Conservation (phyloP, 192 early-diverging fungal genomes). For the Allomyces javanicus region DNA sequence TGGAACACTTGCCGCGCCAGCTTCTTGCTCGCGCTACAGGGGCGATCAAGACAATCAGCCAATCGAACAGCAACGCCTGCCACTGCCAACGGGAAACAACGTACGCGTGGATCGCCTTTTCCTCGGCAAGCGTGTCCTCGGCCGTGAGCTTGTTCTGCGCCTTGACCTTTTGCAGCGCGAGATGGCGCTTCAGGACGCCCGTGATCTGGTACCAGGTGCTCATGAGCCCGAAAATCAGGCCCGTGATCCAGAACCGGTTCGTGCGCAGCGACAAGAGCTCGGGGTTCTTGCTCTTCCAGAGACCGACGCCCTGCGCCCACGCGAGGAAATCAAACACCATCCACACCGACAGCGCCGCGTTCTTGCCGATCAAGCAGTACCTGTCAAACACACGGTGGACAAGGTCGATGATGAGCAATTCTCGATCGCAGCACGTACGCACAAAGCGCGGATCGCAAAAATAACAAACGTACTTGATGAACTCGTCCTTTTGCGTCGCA, state of each 20-base stretch:
- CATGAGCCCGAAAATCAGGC: conserved; percentile 37
- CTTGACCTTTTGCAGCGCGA: conserved; percentile 15
- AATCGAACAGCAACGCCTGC: background rate
- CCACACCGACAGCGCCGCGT: background rate
- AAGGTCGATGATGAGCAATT: background rate
- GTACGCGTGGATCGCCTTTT: background rate
- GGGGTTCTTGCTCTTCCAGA: conserved; percentile 40
- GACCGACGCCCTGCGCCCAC: conserved; percentile 34
- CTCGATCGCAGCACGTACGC: conserved; percentile 15
- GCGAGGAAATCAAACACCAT: conserved; percentile 1
- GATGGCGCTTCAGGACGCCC: conserved; percentile 23
- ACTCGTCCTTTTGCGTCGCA: conserved; percentile 28
- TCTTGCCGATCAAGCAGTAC: background rate
- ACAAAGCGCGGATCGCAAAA: conserved; percentile 35
- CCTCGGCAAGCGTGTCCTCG: conserved; percentile 15
- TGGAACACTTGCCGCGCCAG: conserved; percentile 31
- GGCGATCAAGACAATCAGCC: background rate
- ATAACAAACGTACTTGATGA: conserved; percentile 29
- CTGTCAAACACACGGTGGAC: conserved; percentile 1
- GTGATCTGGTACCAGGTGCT: conserved; percentile 45
- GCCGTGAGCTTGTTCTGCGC: conserved; percentile 15
- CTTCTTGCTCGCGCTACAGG: conserved; percentile 28
- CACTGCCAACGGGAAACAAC: background rate
- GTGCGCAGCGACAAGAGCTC: conserved; percentile 37
- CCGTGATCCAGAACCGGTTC: conserved; percentile 45